Evolutionary conservation across 202 grass and related monocot species (phyloP).

Genomic region (Eragrostis tef): DNA sequence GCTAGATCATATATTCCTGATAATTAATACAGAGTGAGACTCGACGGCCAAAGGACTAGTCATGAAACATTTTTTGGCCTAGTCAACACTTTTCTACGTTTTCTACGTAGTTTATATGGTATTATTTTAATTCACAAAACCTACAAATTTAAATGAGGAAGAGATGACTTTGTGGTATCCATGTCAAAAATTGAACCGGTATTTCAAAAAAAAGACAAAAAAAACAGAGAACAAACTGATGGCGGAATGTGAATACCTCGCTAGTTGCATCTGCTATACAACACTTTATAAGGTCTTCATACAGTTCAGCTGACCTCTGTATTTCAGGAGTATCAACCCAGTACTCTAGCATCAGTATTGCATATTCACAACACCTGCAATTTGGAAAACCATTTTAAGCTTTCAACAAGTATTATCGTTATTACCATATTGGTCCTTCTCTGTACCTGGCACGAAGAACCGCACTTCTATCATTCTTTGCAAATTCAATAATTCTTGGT

Average conservation of each 20-base stretch:
- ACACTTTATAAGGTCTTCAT: conserved; percentile 87
- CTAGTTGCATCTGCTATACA: conserved; percentile 79
- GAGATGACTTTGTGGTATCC: conserved; percentile 8
- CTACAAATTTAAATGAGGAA: conserved; percentile 7
- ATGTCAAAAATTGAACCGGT: not conserved
- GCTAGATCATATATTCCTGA: not conserved
- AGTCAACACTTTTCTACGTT: not conserved
- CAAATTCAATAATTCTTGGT: conserved; percentile 78
- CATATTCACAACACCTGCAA: conserved; percentile 89
- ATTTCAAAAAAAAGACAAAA: conserved; percentile 9
- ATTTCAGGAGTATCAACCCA: conserved; percentile 97
- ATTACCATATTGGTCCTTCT: conserved; percentile 9
- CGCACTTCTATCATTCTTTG: conserved; percentile 81
- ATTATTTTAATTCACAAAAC: conserved; percentile 9
- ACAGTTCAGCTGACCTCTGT: conserved; percentile 72
- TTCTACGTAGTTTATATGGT: conserved; percentile 7
- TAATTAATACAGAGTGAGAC: not conserved
- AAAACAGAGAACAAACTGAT: not conserved
- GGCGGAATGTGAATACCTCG: conserved; percentile 62
- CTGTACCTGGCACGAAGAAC: conserved; percentile 77
- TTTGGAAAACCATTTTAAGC: not conserved
- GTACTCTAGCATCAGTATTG: conserved; percentile 75
- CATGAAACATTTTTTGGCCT: not conserved
- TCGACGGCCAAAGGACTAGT: not conserved
- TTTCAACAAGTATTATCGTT: conserved; percentile 12